These are phyloP conservation scores for Penicillium salamii DNA, from an alignment of 495 filamentous ascomycete species.

Conservation along the genomic window DNA sequence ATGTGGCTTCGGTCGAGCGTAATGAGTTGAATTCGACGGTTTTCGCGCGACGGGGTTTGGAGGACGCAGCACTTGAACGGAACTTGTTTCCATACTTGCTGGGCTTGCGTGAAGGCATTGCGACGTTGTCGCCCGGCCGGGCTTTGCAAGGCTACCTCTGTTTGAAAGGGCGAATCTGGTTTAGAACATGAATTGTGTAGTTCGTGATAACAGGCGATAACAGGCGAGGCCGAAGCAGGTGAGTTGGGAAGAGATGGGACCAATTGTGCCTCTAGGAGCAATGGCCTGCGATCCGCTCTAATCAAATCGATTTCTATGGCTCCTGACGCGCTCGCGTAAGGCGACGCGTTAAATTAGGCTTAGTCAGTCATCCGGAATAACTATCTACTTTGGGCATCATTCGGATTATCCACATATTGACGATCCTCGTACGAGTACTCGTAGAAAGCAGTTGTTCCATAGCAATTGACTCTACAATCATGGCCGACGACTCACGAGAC, in stretches of 20 bases:
- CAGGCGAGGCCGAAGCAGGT: no score
- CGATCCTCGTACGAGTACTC: conserved; percentile 2
- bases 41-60: conserved; percentile 56
- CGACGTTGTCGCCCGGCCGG: conserved; percentile 31
- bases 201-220: no score
- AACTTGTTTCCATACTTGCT: conserved; percentile 56
- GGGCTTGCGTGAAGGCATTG: conserved; percentile 57
- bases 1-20: conserved; percentile 76
- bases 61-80: conserved; percentile 47
- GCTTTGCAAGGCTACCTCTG: conserved; percentile 14
- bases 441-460: neutral
- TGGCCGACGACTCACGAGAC: conserved; percentile 57
- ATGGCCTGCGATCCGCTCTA: conserved; percentile 15
- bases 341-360: conserved; percentile 25
- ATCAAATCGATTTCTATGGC: conserved; percentile 23
- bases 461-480: conserved; percentile 23
- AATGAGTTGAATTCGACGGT: conserved; percentile 76
- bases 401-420: conserved; percentile 21
- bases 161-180: conserved; percentile 6
- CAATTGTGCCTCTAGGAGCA: conserved; percentile 13
- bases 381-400: conserved; percentile 13
- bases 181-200: conserved; percentile 28
- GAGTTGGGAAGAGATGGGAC: no score
- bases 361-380: conserved; percentile 31
- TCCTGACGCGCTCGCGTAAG: conserved; percentile 40